Evolutionary conservation across 108 stramenopile species (phyloP), one percentile per base, ranked within the genome.

Genomic region (Discostella stelligeroides): DNA sequence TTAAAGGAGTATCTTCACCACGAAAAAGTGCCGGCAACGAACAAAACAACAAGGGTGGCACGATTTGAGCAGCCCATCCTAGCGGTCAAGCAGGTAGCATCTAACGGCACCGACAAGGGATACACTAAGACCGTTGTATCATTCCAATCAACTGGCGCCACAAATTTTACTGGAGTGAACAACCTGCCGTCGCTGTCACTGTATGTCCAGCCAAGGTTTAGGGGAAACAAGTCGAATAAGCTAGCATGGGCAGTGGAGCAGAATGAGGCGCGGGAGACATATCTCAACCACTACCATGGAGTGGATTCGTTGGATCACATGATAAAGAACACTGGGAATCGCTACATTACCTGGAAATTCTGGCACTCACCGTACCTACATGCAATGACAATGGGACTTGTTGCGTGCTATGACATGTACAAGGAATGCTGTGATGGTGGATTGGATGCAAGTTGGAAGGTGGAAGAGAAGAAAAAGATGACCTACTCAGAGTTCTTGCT

Each of bases 1-100:
- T 56, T 68, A 24, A 68, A 68, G 62, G 6, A 20, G 1, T 61
- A 61, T 18, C 20, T 42, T 23, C 40, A 61, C 15, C 41, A 61
- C 17, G 39, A 43, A 1, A 63, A 45, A 24, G 10, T 29, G 21
- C 1, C 13, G 30, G 13, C 21, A 25, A 47, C 43, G 0, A 9
- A 49, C 28, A 28, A 15, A 48, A 47, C n/a, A 30, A 17, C 28
- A 37, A 56, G 34, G 7, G 55, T 28, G 8, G 37, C 28, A 13
- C n/a, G 62, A 12, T 72, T 47, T 39, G 29, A 53, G 20, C 5
- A 72, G 2, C 71, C 71, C 7, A 72, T 56, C 43, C 2, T 45
- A 9, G 43, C 43, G 2, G n/a, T 45, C 7, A 13, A 45, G n/a
- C 43, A 45, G 4, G 43, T 45, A 45, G 15, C 43, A 10, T 9